Evolutionary conservation across 2,329 filamentous ascomycete species (phyloP), one percentile per base, ranked within the genome.

Genomic region (Magnaporthiopsis incrustans): DNA sequence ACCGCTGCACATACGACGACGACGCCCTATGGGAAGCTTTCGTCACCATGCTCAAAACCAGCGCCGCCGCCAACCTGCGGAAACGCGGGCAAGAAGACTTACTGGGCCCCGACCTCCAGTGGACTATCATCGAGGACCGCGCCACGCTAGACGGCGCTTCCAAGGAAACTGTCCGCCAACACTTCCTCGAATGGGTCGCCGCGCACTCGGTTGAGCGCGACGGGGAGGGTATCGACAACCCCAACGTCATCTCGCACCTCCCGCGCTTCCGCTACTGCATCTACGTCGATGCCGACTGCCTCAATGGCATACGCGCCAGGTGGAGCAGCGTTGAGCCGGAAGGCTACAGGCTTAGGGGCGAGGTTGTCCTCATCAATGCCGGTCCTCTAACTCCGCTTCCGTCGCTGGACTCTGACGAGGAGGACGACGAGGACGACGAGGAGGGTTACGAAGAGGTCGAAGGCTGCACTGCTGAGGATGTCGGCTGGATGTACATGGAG

Each of bases 201-300:
- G n/a, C 44, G 6, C 44, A 3, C 8, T 53, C 44, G 44, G 44
- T 53, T 4, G 56, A 63, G 25, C 35, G 56, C 25, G 33, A 63
- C 56, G 32, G 60, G 2, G 30, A 44, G 12, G 62, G 32, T 8
- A 38, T 60, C 8, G 5, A 53, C n/a, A 25, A 53, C 44, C 44
- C 44, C 2, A 11, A 25, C 10, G 44, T 53, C 10, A 22, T 53
- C 8, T 1, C 5, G 10, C 6, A 14, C 4, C 44, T 53, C 6
- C n/a, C 62, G 35, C 53, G 62, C 11, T 63, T 59, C 35, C 18
- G 62, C n/a, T 63, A 58, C n/a, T 63, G n/a, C 33, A 11, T 59
- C 2, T 59, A 50, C n/a, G 61, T 63, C 33, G 56, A 59, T 26
- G 25, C 14, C 7, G 56, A 12, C 11, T 27, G 30, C 33, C 56